A percentile compares a stretch with the other conserved stretches of the same genome.
Conservation (phyloP, 2,329 filamentous ascomycete genomes). For the Talaromyces sp. region DNA sequence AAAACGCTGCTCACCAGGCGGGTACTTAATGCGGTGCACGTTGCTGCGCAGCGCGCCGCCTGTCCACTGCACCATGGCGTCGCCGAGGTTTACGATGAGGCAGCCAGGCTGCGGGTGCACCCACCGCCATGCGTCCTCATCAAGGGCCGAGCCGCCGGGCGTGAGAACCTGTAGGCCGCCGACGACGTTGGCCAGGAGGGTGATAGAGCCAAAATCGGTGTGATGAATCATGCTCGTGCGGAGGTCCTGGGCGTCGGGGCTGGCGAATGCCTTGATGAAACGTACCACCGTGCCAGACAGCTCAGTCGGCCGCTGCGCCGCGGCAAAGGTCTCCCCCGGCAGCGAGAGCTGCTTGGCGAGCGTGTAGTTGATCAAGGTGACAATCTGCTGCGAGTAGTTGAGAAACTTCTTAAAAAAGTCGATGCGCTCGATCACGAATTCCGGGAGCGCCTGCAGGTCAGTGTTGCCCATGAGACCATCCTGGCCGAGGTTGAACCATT, state of each 20-base stretch:
- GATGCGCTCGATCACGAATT: neutral
- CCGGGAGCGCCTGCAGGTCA: neutral
- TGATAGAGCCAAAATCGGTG: neutral
- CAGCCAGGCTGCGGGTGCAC: neutral
- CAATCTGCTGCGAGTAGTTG: neutral
- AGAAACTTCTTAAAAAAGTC: neutral
- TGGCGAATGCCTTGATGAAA: neutral
- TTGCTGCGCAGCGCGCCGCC: neutral
- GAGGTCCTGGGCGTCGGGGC: neutral
- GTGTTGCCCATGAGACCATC: neutral
- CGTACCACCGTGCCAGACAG: neutral
- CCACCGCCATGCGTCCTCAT: neutral
- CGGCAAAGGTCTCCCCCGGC: neutral
- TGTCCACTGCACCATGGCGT: neutral
- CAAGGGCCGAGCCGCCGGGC: neutral
- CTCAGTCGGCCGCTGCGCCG: neutral
- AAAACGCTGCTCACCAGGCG: neutral
- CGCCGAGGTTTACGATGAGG: neutral
- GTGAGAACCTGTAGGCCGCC: neutral
- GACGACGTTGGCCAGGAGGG: neutral
- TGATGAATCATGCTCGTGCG: neutral
- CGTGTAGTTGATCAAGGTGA: neutral
- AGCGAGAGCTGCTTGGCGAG: neutral
- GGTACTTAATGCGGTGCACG: neutral
- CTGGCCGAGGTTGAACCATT: neutral